phyloP scores from a whole-genome alignment of 2,329 filamentous ascomycete species.

The Lecanicillium sp. region DNA sequence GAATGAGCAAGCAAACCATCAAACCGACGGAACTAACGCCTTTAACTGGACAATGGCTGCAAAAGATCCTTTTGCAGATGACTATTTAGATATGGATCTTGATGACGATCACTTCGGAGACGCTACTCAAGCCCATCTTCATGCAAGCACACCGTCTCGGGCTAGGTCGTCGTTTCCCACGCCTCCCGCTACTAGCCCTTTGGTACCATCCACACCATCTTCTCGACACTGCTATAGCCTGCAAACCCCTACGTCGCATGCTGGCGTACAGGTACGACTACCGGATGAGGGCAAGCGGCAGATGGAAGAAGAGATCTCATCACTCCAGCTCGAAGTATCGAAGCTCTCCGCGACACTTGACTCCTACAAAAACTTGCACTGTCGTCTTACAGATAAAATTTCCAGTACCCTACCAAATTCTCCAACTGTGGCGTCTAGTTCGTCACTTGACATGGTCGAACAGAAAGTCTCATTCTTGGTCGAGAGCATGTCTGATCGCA shows the following conservation, averaged over 20 bases:
- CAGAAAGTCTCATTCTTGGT: slow-evolving; percentile 33
- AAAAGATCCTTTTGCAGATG: slow-evolving; percentile 34
- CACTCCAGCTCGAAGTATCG: slow-evolving; percentile 37
- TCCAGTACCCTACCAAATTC: slow-evolving; percentile 11
- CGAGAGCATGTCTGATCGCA: slow-evolving; percentile 38
- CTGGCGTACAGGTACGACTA: slow-evolving; percentile 31
- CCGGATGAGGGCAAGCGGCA: slow-evolving; percentile 32
- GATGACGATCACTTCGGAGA: slow-evolving; percentile 39
- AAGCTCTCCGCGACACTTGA: slow-evolving; percentile 40
- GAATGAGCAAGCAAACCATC: slow-evolving; percentile 10
- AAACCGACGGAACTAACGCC: slow-evolving; percentile 17
- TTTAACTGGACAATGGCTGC: slow-evolving; percentile 45
- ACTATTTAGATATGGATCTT: slow-evolving; percentile 29
- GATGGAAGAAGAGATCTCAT: slow-evolving; percentile 38
- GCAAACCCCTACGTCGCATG: slow-evolving; percentile 17
- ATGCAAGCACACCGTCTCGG: slow-evolving; percentile 42
- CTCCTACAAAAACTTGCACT: slow-evolving; percentile 34
- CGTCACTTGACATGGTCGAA: slow-evolving; percentile 27
- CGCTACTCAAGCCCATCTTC: slow-evolving; percentile 39
- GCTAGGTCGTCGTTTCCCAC: slow-evolving; percentile 41
- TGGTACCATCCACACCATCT: slow-evolving; percentile 28
- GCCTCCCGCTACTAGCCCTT: slow-evolving; percentile 46
- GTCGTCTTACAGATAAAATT: slow-evolving; percentile 28
- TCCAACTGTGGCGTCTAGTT: slow-evolving; percentile 8
- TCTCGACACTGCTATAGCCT: slow-evolving; percentile 14